Conservation (phyloP, 305 asterid genomes). For the Coffea humblotiana region DNA sequence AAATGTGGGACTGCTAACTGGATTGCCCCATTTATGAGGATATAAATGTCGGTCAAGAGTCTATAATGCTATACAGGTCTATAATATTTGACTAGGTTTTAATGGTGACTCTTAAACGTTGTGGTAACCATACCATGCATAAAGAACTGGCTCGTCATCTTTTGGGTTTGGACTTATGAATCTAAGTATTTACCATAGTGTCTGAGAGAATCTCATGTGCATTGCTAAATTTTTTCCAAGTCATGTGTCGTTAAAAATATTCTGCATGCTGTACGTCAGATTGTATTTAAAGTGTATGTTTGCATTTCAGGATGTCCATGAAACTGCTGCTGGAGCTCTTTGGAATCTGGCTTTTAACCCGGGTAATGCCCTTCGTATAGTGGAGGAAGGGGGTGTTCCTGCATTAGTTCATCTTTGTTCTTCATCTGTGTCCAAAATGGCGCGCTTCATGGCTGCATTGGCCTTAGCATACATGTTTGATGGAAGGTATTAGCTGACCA, state of each 20-base stretch:
- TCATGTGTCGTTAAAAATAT: not conserved
- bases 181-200: not conserved
- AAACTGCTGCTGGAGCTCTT: slow-evolving; percentile 98
- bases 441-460: slow-evolving; percentile 93
- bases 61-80: not conserved
- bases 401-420: slow-evolving; percentile 77
- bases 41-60: not conserved
- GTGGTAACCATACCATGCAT: not conserved
- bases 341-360: slow-evolving; percentile 98
- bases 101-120: not conserved
- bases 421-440: slow-evolving; percentile 83
- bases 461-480: slow-evolving; percentile 90
- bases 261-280: slow-evolving; percentile 3
- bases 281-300: slow-evolving; percentile 12
- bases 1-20: not conserved
- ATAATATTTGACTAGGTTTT: not conserved
- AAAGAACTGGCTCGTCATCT: not conserved
- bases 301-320: slow-evolving; percentile 79
- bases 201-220: not conserved
- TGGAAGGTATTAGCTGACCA: slow-evolving; percentile 59
- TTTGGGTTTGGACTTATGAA: not conserved
- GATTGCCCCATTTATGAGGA: not conserved
- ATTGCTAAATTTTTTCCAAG: not conserved
- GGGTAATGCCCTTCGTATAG: slow-evolving; percentile 91
- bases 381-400: slow-evolving; percentile 94